Evolutionary conservation across 352 stramenopile genomes (phyloP).

Genomic region (Pythium phragmitis): DNA sequence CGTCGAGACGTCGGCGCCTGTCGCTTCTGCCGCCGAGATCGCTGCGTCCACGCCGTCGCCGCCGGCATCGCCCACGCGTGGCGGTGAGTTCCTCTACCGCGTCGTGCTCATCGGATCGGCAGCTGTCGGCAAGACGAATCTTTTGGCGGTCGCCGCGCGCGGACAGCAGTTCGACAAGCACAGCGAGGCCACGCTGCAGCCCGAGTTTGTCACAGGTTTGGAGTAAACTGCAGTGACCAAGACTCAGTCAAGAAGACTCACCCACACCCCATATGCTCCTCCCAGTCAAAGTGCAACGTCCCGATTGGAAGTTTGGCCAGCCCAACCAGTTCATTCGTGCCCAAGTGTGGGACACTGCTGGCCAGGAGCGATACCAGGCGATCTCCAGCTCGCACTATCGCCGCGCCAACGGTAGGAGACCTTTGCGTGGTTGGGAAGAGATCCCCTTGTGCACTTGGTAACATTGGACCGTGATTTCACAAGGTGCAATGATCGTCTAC

Average conservation of each 20-base stretch:
- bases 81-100: constrained; percentile 54
- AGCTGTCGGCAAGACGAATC: constrained; percentile 64
- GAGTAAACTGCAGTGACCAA: neutral
- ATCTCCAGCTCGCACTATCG: constrained; percentile 77
- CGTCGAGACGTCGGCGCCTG: constrained; percentile 1
- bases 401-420: constrained; percentile 43
- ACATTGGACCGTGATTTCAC: neutral
- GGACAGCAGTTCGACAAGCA: constrained; percentile 59
- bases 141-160: constrained; percentile 52
- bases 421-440: neutral
- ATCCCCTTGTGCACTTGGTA: too few species aligned
- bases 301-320: constrained; percentile 70
- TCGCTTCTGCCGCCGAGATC: neutral
- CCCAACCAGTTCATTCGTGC: constrained; percentile 63
- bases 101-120: constrained; percentile 63
- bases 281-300: constrained; percentile 63
- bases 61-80: constrained; percentile 36
- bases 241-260: neutral
- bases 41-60: constrained; percentile 27
- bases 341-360: constrained; percentile 71
- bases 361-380: constrained; percentile 69
- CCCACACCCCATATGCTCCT: neutral
- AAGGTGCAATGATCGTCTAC: constrained; percentile 68
- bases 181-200: constrained; percentile 50
- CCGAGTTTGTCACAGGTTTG: constrained; percentile 58